phyloP scores from a whole-genome alignment of 192 early-diverging fungal species.

The Linderina pennispora region DNA sequence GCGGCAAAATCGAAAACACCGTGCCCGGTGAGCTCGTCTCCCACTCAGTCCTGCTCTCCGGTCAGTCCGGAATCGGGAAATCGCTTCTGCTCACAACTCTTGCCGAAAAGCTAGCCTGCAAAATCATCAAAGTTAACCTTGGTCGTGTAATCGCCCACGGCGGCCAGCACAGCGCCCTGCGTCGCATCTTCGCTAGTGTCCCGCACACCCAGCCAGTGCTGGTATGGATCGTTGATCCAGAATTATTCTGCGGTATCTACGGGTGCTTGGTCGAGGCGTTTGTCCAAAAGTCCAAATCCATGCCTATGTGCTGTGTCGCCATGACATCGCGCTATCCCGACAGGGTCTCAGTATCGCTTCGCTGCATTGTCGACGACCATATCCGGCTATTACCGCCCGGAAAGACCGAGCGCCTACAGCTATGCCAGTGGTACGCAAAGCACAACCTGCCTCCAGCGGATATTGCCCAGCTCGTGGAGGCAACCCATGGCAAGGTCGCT shows the following conservation, averaged over 20 bases:
- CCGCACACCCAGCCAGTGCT: conserved; percentile 4
- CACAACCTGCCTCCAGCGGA: neutral
- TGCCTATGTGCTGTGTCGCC: conserved; percentile 16
- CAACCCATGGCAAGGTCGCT: conserved; percentile 14
- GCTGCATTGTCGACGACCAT: conserved; percentile 34
- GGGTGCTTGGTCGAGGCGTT: conserved; percentile 23
- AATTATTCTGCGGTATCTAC: conserved; percentile 26
- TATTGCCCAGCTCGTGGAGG: conserved; percentile 4
- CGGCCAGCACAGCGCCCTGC: conserved; percentile 19
- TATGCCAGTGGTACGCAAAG: conserved; percentile 24
- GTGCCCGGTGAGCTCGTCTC: conserved; percentile 7
- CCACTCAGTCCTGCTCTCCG: conserved; percentile 32
- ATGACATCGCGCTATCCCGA: conserved; percentile 46
- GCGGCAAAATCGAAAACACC: conserved; percentile 5
- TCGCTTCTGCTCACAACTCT: conserved; percentile 20
- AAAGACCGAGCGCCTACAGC: conserved; percentile 7
- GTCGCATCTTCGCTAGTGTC: conserved; percentile 4
- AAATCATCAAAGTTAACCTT: conserved; percentile 15
- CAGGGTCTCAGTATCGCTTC: conserved; percentile 17
- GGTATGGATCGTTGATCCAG: conserved; percentile 32
- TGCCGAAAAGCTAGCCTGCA: conserved; percentile 7
- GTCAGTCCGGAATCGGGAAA: conserved; percentile 43
- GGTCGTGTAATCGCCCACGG: conserved; percentile 25
- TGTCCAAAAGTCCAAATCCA: neutral
- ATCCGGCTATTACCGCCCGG: conserved; percentile 21